Evolutionary conservation across 495 filamentous ascomycete genomes (phyloP), one percentile per base, ranked within the genome.

Genomic region (Xylaria intraflava): DNA sequence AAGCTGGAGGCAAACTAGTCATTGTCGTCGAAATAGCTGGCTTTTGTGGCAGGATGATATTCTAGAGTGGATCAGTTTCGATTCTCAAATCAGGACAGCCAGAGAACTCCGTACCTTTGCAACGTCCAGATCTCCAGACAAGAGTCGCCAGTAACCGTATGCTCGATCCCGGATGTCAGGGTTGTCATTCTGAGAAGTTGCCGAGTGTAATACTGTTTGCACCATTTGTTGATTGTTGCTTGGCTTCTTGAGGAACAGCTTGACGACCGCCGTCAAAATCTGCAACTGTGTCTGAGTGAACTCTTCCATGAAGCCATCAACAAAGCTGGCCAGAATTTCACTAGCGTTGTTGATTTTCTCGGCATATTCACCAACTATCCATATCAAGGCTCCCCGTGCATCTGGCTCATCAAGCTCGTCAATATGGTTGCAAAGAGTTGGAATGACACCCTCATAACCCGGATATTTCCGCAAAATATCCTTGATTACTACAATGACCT

Each of bases 301-400:
- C 68, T 96, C 90, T 60, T 95, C 90, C 63, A 87, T 88, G 69
- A 96, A 96, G 2, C 84, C 85, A 46, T 96, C 90, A 17, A 95
- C 89, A 61, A 96, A 96, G 10, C 86, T 83, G 50, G 80, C 75
- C 17, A 96, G 65, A 45, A 96, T 92, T 58, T 96, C 90, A 53
- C 90, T 89, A 2, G 94, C 93, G 65, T 98, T 97, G 69, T 81
- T 94, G 63, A 98, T 98, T 76, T 97, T 97, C 74, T 97, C 92
- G 5, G 94, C 93, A 67, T 97, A 97, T 67, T 98, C 90, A 41
- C 93, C 93, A 8, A 98, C 92, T 64, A 98, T 96, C 93, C 93
- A 98, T 62, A 98, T 97, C 41, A 98, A 73, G 14, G 92, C 86
- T 8, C 88, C 92, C 55, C 94, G 70, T 10, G 93, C 94, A 66